Evolutionary conservation across 768 basidiomycete species (phyloP), one percentile per base, ranked within the genome.

Genomic region (Tricholoma bakamatsutake): DNA sequence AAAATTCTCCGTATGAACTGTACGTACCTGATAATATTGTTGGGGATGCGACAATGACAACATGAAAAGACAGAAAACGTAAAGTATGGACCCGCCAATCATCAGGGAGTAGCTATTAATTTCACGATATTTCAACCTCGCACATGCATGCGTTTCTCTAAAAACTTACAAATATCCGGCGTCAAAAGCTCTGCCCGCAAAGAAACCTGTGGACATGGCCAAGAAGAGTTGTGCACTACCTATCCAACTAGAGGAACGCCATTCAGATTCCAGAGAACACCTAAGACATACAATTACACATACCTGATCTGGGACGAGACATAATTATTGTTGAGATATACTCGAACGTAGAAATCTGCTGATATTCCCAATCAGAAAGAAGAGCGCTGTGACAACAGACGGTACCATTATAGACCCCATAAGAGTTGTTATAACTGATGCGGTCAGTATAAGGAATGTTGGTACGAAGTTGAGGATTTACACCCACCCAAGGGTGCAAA

Each of bases 41-140:
- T 66, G 56, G 2, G 64, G 62, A 2, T 66, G 58, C 17, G 65
- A 58, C 15, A 72, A 56, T 34, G 71, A 71, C 15, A 71, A 61
- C 66, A 69, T 69, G 56, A 70, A 71, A 15, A 72, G 62, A 21
- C 60, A 70, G 33, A 71, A 58, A 3, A 62, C 54, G 50, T 67
- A 65, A 17, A 72, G 57, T 11, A 64, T n/a, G 30, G 67, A 60
- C 35, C 67, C 67, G 8, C 66, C 65, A 15, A 68, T 64, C 62
- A 69, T 63, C 34, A 70, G 51, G 43, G 64, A 61, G 30, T 67
- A 66, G 50, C 70, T 71, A 18, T 9, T 13, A 17, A 39, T 6
- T 8, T 43, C 13, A 43, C 10, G 9, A 34, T 15, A 9, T 40
- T 13, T 13, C 21, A 18, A 13, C 48, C 50, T 10, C 34, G 15